These are phyloP conservation scores for Chaetomium cochliodes DNA, from an alignment of 495 filamentous ascomycete genomes.

Conservation along the genomic window DNA sequence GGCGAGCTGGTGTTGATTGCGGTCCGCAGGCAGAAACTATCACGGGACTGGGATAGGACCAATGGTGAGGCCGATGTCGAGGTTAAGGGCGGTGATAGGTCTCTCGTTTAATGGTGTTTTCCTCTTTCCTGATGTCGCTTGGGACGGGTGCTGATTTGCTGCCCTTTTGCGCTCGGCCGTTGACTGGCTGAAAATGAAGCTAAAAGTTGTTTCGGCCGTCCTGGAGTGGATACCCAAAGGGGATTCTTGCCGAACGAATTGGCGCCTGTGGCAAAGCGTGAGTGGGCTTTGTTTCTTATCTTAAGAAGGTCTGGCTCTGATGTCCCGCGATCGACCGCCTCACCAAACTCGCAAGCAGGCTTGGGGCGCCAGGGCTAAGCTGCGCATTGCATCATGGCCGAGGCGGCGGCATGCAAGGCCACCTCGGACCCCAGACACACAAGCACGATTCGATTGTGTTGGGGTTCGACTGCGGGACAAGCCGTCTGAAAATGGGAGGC, in stretches of 20 bases:
- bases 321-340: slow-evolving; percentile 11
- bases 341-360: slow-evolving; percentile 14
- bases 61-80: slow-evolving; percentile 43
- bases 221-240: slow-evolving; percentile 25
- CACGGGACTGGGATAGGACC: slow-evolving; percentile 50
- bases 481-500: background rate
- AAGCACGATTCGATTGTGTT: background rate
- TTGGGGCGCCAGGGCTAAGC: slow-evolving; percentile 9
- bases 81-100: slow-evolving; percentile 49
- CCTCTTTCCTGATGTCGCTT: slow-evolving; percentile 37
- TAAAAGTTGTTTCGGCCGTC: slow-evolving; percentile 15
- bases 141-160: slow-evolving; percentile 49
- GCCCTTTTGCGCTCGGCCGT: slow-evolving; percentile 35
- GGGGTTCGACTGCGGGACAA: background rate
- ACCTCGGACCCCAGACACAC: background rate
- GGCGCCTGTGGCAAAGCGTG: slow-evolving; percentile 30
- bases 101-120: slow-evolving; percentile 40
- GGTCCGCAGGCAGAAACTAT: slow-evolving; percentile 50
- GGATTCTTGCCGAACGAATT: slow-evolving; percentile 14
- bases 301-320: slow-evolving; percentile 8
- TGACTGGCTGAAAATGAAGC: slow-evolving; percentile 36
- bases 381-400: slow-evolving; percentile 22
- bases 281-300: slow-evolving; percentile 25
- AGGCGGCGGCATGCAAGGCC: background rate
- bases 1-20: slow-evolving; percentile 41